Evolutionary conservation across 306 rosid species (phyloP).

Genomic region (Medicago truncatula): DNA sequence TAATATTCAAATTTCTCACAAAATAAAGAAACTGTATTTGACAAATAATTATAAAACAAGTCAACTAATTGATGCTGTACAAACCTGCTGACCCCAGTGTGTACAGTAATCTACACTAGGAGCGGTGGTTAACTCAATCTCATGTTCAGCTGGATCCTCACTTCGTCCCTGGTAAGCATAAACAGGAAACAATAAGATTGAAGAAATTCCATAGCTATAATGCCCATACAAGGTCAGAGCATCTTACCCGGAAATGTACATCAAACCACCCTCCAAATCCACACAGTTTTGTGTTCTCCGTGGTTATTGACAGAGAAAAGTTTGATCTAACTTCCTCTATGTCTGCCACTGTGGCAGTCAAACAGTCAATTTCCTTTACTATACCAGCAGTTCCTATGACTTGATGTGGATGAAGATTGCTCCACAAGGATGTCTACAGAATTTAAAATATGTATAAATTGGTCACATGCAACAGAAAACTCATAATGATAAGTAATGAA

Average conservation of each 20-base stretch:
- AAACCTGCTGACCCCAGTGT: conserved; percentile 99
- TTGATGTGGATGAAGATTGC: conserved; percentile 90
- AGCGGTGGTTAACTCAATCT: conserved; percentile 88
- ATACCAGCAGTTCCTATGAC: conserved; percentile 80
- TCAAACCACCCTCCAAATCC: conserved; percentile 99
- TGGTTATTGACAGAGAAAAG: conserved; percentile 59
- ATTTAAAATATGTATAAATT: conserved; percentile 38
- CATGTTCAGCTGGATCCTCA: conserved; percentile 83
- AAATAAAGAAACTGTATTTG: conserved; percentile 24
- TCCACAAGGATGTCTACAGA: conserved; percentile 88
- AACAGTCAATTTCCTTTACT: conserved; percentile 85
- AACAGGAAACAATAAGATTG: conserved; percentile 19
- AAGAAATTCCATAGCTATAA: conserved; percentile 23
- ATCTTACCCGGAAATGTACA: conserved; percentile 90
- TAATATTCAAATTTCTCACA: conserved; percentile 9
- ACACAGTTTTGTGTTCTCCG: conserved; percentile 66
- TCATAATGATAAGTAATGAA: not conserved
- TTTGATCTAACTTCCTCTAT: conserved; percentile 74
- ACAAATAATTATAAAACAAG: conserved; percentile 21
- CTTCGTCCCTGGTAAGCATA: conserved; percentile 72
- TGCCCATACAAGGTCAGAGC: conserved; percentile 19
- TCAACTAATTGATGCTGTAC: conserved; percentile 29
- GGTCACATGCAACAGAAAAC: conserved; percentile 26
- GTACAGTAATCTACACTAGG: conserved; percentile 73
- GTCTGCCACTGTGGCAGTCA: conserved; percentile 83